A percentile compares a stretch with the other conserved stretches of the same genome.
Evolutionary conservation across 1,284 basidiomycete species (phyloP).

Genomic region (Coniferiporia weirii): DNA sequence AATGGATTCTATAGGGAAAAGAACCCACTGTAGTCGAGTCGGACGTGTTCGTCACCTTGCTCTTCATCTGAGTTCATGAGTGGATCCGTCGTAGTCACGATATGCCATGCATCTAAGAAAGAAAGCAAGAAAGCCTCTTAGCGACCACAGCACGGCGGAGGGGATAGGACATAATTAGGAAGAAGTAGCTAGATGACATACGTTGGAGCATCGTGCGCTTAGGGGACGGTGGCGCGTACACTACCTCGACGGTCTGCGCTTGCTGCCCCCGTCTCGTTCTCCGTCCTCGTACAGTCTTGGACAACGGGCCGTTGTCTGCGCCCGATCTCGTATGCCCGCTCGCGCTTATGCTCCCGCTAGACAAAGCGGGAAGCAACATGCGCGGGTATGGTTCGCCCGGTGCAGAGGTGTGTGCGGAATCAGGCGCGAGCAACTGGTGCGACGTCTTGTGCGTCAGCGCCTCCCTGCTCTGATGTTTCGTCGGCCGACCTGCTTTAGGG

Average conservation of each 20-base stretch:
- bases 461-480: constrained; percentile 1
- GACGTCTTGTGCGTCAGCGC: constrained; percentile 1
- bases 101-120: constrained; percentile 62
- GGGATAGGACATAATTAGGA: no score
- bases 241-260: constrained; percentile 1
- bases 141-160: background rate
- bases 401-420: background rate
- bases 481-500: constrained; percentile 1
- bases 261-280: background rate
- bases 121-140: background rate
- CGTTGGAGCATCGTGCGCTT: constrained; percentile 35
- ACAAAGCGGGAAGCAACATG: background rate
- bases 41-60: constrained; percentile 52
- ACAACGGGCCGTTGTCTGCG: background rate
- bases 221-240: constrained; percentile 14
- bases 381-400: constrained; percentile 8
- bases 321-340: background rate
- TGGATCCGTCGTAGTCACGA: constrained; percentile 55
- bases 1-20: constrained; percentile 3
- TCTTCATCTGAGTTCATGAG: constrained; percentile 71
- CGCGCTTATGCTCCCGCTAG: background rate
- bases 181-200: constrained; percentile 20
- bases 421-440: background rate
- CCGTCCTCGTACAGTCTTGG: background rate
- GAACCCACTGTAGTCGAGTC: constrained; percentile 57